Evolutionary conservation across 352 stramenopile species (phyloP), one percentile per base, ranked within the genome.

Genomic region (Elongisporangium prolatum): DNA sequence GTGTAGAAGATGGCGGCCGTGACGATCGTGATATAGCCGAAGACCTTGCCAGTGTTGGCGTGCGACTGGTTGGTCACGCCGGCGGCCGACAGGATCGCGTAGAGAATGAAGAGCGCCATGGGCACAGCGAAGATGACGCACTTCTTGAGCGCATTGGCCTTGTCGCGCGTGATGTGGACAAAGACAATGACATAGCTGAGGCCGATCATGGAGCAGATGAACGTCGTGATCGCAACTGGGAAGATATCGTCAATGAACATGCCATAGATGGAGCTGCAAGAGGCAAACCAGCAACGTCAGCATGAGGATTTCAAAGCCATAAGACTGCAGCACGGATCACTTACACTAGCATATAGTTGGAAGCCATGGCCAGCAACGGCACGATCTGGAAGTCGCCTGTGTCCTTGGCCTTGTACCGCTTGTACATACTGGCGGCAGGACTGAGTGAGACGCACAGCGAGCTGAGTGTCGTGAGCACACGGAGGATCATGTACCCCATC

Each of bases 331-430:
- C 24, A 8, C n/a, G n/a, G 24, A 3, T 34, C 24, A 34, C 24
- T 3, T 34, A 34, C 24, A 34, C 7, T 3, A 34, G 24, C 24
- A 34, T 34, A 7, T 34, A 67, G 44, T 76, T 80, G 50, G 58
- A 67, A 5, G 79, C 65, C 50, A 81, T 60, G 3, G 72, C 68
- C n/a, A 75, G 60, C 52, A 81, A 65, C 22, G 72, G 61, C 38
- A 77, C 59, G 52, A 81, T 48, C 7, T 61, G 77, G 52, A 74
- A 68, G 57, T 64, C 56, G 44, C 70, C 69, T 14, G 73, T 56
- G 17, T 44, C 68, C 50, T 73, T 69, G 58, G 61, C 64, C 58
- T 77, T 59, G 59, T 73, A 59, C 44, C 77, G 72, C 50, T 70
- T 69, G 58, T 68, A 67, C 24, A 79, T 71, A 34, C 62, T 63